Conservation (phyloP, 352 stramenopile genomes). For the Phytophthora pinifolia region DNA sequence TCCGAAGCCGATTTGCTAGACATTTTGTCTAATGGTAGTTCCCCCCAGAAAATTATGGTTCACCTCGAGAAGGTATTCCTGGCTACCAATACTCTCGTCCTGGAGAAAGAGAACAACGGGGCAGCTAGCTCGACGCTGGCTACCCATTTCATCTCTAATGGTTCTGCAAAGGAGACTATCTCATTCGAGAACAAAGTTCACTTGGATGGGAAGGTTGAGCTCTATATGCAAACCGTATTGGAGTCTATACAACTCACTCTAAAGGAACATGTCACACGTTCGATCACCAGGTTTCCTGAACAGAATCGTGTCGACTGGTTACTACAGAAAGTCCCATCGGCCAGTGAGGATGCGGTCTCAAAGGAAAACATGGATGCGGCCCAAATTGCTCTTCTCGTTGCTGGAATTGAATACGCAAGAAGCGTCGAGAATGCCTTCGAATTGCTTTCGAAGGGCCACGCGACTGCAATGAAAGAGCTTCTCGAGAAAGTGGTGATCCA, state of each 20-base stretch:
- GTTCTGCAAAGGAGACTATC: conserved; percentile 87
- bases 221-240: conserved; percentile 94
- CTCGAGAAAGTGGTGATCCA: conserved; percentile 86
- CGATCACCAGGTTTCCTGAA: conserved; percentile 83
- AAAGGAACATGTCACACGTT: conserved; percentile 85
- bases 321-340: conserved; percentile 61
- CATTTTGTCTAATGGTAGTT: conserved; percentile 92
- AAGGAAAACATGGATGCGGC: conserved; percentile 84
- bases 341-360: conserved; percentile 19
- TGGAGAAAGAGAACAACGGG: conserved; percentile 41
- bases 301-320: conserved; percentile 94
- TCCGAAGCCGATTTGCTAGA: conserved; percentile 94
- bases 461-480: conserved; percentile 84
- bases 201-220: conserved; percentile 94
- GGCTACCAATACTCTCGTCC: conserved; percentile 59
- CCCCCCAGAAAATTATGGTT: conserved; percentile 86
- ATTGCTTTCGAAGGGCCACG: conserved; percentile 65
- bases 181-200: conserved; percentile 87
- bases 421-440: conserved; percentile 86
- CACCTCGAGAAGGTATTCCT: conserved; percentile 92
- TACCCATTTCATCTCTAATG: conserved; percentile 91
- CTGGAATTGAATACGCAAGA: conserved; percentile 88
- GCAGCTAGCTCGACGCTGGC: conserved; percentile 47
- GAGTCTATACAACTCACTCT: conserved; percentile 91
- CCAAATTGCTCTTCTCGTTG: conserved; percentile 91